Evolutionary conservation across 257 asterid species (phyloP).

Genomic region (Prunella vulgaris): DNA sequence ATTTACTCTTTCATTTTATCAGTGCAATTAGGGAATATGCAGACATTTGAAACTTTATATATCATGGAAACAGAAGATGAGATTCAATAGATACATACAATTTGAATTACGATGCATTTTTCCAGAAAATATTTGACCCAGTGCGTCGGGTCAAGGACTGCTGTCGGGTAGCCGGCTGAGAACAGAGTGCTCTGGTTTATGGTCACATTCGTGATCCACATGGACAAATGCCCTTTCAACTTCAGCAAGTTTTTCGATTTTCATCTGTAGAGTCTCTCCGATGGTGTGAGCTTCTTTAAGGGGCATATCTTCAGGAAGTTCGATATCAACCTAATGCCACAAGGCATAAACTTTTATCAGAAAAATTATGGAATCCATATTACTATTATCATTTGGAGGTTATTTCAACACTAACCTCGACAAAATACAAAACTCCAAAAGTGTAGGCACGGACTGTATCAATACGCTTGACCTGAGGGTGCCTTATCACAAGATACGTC

Average conservation of each 20-base stretch:
- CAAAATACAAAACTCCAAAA: slow-evolving; percentile 82
- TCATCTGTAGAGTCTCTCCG: slow-evolving; percentile 75
- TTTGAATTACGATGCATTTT: background rate
- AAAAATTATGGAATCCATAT: background rate
- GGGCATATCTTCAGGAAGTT: slow-evolving; percentile 80
- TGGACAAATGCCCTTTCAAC: slow-evolving; percentile 95
- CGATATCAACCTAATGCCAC: slow-evolving; percentile 68
- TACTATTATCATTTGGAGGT: background rate
- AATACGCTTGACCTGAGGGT: slow-evolving; percentile 71
- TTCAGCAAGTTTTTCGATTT: slow-evolving; percentile 78
- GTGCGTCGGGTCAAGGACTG: slow-evolving; percentile 44
- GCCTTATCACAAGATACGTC: slow-evolving; percentile 78
- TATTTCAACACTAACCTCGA: slow-evolving; percentile 59
- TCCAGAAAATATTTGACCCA: background rate
- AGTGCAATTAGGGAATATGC: background rate
- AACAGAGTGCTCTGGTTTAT: slow-evolving; percentile 84
- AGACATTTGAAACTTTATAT: background rate
- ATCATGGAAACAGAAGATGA: background rate
- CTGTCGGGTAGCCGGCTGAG: slow-evolving; percentile 66
- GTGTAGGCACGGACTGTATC: slow-evolving; percentile 97
- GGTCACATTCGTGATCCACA: slow-evolving; percentile 73
- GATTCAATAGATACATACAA: slow-evolving; percentile 5
- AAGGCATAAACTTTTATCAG: background rate
- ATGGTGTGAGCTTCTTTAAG: slow-evolving; percentile 80
- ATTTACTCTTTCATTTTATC: background rate